Percentiles rank a stretch among this genome's conserved stretches.
phyloP scores from a whole-genome alignment of 768 basidiomycete species.

The Lentinula sp. region DNA sequence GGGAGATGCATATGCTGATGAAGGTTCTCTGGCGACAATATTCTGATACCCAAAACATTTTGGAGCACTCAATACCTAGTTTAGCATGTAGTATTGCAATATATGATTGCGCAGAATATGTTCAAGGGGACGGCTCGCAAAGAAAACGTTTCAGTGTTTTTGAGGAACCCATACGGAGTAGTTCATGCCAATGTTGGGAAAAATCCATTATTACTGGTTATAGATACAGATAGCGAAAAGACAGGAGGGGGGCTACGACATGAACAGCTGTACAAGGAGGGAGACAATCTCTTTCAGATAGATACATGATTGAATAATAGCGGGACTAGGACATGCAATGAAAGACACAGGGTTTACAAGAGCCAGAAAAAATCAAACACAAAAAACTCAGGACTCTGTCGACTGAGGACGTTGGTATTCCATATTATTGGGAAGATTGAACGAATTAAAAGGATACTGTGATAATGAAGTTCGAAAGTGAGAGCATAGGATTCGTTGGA shows the following conservation, averaged over 20 bases:
- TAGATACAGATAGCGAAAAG: neutral
- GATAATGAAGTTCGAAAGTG: neutral
- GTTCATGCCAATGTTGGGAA: too few species aligned
- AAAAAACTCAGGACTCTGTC: neutral
- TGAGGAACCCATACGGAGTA: too few species aligned
- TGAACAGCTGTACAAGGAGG: neutral
- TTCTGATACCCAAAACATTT: constrained; percentile 30
- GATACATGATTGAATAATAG: neutral
- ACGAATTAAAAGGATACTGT: neutral
- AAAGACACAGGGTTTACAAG: neutral
- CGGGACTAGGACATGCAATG: neutral
- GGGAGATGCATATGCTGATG: constrained; percentile 23
- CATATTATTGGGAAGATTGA: neutral
- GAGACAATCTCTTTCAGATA: neutral
- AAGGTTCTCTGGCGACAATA: constrained; percentile 52
- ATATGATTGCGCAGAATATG: too few species aligned
- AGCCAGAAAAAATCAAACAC: neutral
- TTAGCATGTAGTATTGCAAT: too few species aligned
- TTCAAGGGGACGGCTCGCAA: too few species aligned
- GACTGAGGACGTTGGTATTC: neutral
- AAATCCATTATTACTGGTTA: too few species aligned
- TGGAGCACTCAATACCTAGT: too few species aligned
- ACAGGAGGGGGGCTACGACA: neutral
- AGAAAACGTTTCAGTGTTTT: too few species aligned
- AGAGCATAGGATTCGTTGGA: constrained; percentile 2